A percentile compares a stretch with the other conserved stretches of the same genome.
Evolutionary conservation across 2,329 filamentous ascomycete genomes (phyloP).

Genomic region (Ambrosiella cleistominuta): DNA sequence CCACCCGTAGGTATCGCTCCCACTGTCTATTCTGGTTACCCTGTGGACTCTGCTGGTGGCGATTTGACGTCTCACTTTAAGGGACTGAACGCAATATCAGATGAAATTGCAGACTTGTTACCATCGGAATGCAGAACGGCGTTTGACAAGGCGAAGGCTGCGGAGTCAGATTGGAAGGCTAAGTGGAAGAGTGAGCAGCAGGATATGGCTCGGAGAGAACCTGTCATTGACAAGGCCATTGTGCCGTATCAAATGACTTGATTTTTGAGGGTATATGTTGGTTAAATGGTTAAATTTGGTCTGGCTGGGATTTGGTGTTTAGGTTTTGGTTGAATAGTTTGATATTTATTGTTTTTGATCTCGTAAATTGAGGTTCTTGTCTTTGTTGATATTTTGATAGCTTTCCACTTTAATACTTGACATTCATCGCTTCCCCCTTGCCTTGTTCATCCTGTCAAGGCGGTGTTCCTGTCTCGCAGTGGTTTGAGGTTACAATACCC

Average conservation of each 20-base stretch:
- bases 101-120: slow-evolving; percentile 48
- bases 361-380: no score
- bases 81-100: slow-evolving; percentile 45
- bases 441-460: no score
- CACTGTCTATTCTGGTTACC: slow-evolving; percentile 26
- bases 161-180: slow-evolving; percentile 54
- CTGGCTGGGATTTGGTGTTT: background rate
- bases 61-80: slow-evolving; percentile 35
- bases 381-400: no score
- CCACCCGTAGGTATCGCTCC: slow-evolving; percentile 30
- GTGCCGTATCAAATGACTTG: slow-evolving; percentile 36
- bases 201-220: slow-evolving; percentile 27
- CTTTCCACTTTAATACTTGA: no score
- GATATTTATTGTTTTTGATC: no score
- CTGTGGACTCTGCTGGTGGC: slow-evolving; percentile 22
- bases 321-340: no score
- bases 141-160: slow-evolving; percentile 47
- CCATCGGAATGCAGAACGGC: slow-evolving; percentile 54
- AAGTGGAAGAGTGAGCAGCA: slow-evolving; percentile 40
- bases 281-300: background rate
- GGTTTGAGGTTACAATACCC: no score
- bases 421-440: no score
- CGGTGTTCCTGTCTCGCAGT: no score
- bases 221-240: slow-evolving; percentile 46
- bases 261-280: background rate